phyloP scores from a whole-genome alignment of 179 eudicot genomes.

The Beta macrorhiza region DNA sequence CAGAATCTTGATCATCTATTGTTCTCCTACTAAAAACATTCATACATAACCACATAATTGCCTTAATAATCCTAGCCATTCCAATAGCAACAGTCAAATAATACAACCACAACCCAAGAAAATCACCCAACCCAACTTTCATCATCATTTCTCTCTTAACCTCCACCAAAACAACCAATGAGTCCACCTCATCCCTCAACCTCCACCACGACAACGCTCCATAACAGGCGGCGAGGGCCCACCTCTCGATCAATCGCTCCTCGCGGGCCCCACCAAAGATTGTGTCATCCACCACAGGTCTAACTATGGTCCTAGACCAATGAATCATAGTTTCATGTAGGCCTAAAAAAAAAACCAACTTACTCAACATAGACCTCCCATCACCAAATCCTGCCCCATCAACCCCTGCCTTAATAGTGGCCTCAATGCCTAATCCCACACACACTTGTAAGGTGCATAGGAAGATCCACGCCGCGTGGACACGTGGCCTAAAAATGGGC shows the following conservation, averaged over 20 bases:
- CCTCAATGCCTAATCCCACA: slow-evolving; percentile 70
- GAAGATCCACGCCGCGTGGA: slow-evolving; percentile 60
- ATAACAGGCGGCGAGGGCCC: slow-evolving; percentile 48
- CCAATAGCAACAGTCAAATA: slow-evolving; percentile 63
- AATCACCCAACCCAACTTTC: slow-evolving; percentile 55
- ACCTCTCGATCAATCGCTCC: slow-evolving; percentile 58
- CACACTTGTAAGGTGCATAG: slow-evolving; percentile 58
- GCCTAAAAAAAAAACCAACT: slow-evolving; percentile 61
- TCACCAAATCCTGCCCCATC: slow-evolving; percentile 47
- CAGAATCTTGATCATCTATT: slow-evolving; percentile 21
- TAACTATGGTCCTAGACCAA: slow-evolving; percentile 58
- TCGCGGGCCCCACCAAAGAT: slow-evolving; percentile 41
- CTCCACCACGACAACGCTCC: slow-evolving; percentile 78
- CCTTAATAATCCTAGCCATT: slow-evolving; percentile 52
- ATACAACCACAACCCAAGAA: slow-evolving; percentile 71
- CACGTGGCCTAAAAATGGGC: slow-evolving; percentile 32
- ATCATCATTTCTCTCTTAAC: slow-evolving; percentile 42
- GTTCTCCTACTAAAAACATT: slow-evolving; percentile 34
- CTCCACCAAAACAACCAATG: slow-evolving; percentile 65
- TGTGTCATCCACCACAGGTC: slow-evolving; percentile 76
- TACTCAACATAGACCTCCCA: slow-evolving; percentile 41
- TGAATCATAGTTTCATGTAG: slow-evolving; percentile 71
- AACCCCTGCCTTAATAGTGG: slow-evolving; percentile 50
- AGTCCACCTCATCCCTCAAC: slow-evolving; percentile 67
- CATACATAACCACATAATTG: slow-evolving; percentile 41